Evolutionary conservation across 106 monocot genomes (phyloP).

Genomic region (Ottelia alismoides): DNA sequence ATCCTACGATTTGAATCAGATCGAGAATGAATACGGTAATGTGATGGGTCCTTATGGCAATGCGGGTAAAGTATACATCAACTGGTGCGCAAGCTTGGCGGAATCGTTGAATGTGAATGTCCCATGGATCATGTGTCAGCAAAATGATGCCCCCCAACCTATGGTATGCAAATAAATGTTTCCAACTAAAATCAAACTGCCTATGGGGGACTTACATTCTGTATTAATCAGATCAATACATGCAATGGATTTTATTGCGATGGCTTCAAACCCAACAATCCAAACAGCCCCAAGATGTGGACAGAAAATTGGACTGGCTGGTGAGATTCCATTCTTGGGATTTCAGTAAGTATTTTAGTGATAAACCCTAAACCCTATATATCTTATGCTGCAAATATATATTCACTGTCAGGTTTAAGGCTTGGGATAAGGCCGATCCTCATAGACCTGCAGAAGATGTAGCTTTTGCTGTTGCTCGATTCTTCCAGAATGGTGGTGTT

Average conservation of each 20-base stretch:
- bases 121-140: conserved; percentile 63
- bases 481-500: conserved; percentile 43
- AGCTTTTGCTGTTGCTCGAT: conserved; percentile 45
- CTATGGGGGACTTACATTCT: too few relatives aligned
- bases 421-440: conserved; percentile 40
- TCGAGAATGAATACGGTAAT: conserved; percentile 50
- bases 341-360: too few relatives aligned
- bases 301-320: conserved; percentile 35
- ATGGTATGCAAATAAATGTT: conserved; percentile 13
- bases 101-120: conserved; percentile 22
- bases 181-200: too few relatives aligned
- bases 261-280: conserved; percentile 9
- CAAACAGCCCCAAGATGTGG: conserved; percentile 21
- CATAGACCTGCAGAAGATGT: conserved; percentile 55
- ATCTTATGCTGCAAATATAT: too few relatives aligned
- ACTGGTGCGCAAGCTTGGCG: conserved; percentile 26
- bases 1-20: conserved; percentile 16
- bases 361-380: too few relatives aligned
- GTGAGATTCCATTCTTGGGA: conserved; percentile 10
- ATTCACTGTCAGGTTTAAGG: conserved; percentile 72
- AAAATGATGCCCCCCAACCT: conserved; percentile 35
- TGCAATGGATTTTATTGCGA: conserved; percentile 34
- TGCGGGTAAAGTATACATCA: conserved; percentile 17
- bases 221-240: conserved; percentile 25
- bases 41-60: conserved; percentile 10